A percentile compares a stretch with the other conserved stretches of the same genome.
phyloP scores from a whole-genome alignment of 2,329 filamentous ascomycete species.

The Neoscytalidium dimidiatum region DNA sequence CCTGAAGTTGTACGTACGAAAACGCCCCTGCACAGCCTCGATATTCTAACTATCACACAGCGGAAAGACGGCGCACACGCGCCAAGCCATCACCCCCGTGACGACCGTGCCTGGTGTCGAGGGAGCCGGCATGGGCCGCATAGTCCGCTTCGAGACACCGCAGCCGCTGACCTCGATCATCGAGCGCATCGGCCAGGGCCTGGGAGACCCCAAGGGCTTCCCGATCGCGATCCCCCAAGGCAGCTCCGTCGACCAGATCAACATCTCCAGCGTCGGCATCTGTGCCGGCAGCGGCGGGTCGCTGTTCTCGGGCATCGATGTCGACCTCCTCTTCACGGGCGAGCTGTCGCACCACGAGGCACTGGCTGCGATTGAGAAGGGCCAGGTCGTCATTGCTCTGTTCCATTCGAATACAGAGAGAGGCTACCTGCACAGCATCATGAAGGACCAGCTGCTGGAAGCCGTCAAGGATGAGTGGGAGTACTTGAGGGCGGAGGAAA shows the following conservation, averaged over 20 bases:
- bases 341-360: conserved; percentile 94
- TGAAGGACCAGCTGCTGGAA: conserved; percentile 66
- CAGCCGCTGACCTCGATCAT: conserved; percentile 62
- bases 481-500: conserved; percentile 45
- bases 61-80: conserved; percentile 44
- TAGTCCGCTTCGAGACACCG: conserved; percentile 56
- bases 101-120: conserved; percentile 21
- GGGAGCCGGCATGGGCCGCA: conserved; percentile 62
- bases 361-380: conserved; percentile 79
- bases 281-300: conserved; percentile 87
- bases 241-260: conserved; percentile 53
- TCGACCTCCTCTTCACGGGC: conserved; percentile 85
- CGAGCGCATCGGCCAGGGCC: conserved; percentile 59
- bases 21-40: not conserved
- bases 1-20: conserved; percentile 18
- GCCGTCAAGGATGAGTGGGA: conserved; percentile 60
- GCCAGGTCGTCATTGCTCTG: conserved; percentile 77
- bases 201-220: conserved; percentile 68
- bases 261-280: conserved; percentile 73
- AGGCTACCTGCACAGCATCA: conserved; percentile 71
- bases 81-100: conserved; percentile 56
- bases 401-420: conserved; percentile 95
- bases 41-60: not conserved
- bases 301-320: conserved; percentile 67
- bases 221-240: conserved; percentile 65